Percentiles rank a stretch among this genome's conserved stretches.
Evolutionary conservation across 1,139 yeast genomes (phyloP).

Genomic region (Sugiyamaella paludigena): DNA sequence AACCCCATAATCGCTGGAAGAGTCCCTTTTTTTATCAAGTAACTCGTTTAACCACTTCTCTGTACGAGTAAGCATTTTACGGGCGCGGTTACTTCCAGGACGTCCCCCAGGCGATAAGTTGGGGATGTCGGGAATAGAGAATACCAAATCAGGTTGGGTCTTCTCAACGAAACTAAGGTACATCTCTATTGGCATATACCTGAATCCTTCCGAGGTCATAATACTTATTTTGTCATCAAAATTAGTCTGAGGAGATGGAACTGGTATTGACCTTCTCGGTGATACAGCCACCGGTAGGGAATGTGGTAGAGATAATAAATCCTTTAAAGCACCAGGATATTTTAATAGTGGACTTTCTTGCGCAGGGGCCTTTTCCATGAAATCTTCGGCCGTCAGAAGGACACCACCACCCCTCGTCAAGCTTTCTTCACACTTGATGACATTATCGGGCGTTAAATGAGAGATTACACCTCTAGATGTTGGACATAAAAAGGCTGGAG

Average conservation of each 20-base stretch:
- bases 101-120: slow-evolving; percentile 32
- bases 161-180: slow-evolving; percentile 26
- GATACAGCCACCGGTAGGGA: slow-evolving; percentile 30
- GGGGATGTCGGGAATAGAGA: slow-evolving; percentile 38
- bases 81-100: slow-evolving; percentile 39
- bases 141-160: slow-evolving; percentile 34
- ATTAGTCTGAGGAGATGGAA: slow-evolving; percentile 37
- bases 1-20: slow-evolving; percentile 1
- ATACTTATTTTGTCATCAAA: slow-evolving; percentile 34
- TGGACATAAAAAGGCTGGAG: slow-evolving; percentile 37
- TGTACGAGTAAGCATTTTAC: slow-evolving; percentile 39
- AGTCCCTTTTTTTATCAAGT: slow-evolving; percentile 11
- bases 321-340: slow-evolving; percentile 20
- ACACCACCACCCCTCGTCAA: slow-evolving; percentile 25
- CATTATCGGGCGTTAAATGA: slow-evolving; percentile 44
- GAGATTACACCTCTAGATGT: slow-evolving; percentile 43
- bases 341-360: slow-evolving; percentile 22
- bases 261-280: slow-evolving; percentile 34
- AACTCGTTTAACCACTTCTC: slow-evolving; percentile 36
- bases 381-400: slow-evolving; percentile 35
- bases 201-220: slow-evolving; percentile 40
- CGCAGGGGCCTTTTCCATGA: slow-evolving; percentile 29
- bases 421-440: slow-evolving; percentile 19
- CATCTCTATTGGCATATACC: slow-evolving; percentile 30
- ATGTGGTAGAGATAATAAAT: slow-evolving; percentile 27